Base-by-base conservation (phyloP, 306 rosid species). In the Cucumis melo region DNA sequence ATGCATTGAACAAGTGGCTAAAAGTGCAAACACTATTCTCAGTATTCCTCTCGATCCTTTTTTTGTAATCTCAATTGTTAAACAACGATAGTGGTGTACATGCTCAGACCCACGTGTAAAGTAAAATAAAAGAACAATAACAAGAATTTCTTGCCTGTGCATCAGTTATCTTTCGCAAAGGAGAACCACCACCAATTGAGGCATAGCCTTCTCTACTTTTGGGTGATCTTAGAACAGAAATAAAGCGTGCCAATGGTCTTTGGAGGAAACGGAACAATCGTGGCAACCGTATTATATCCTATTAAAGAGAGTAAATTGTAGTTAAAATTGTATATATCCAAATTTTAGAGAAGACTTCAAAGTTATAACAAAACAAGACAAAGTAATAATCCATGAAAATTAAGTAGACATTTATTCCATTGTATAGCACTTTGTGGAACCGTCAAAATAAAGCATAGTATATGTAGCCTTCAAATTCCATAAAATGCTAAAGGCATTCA, bases 161-260 rank as follows among this genome's bases (percentile, higher is more conserved):
- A 82, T 93, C 96, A 77, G 98, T 93, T 66, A 93, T 91, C 19
- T 84, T 86, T 65, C 97, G 90, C 61, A 93, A 89, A 80, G 98
- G 98, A 83, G 98, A 93, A 75, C 98, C 98, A 56, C 98, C 98
- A 29, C 98, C 98, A 82, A 93, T 93, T 64, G 98, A 84, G 65
- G 98, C 98, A 80, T 93, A 93, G 77, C 98, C 98, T 85, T 93
- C 98, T 86, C 87, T 93, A 89, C 97, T 91, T 87, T 93, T 93
- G 3, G 98, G 93, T 38, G 97, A 97, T 80, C 98, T 86, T 70
- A 83, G 54, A 86, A 82, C 87, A 64, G 98, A 93, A 75, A 93
- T 89, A 63, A 93, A 91, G 74, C 89, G 92, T 78, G 98, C 98
- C 87, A 93, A 77, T 74, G 98, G 98, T 87, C 89, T 91, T 82